Evolutionary conservation across 1,284 basidiomycete genomes (phyloP).

Genomic region (Apiotrichum mycotoxinovorans): DNA sequence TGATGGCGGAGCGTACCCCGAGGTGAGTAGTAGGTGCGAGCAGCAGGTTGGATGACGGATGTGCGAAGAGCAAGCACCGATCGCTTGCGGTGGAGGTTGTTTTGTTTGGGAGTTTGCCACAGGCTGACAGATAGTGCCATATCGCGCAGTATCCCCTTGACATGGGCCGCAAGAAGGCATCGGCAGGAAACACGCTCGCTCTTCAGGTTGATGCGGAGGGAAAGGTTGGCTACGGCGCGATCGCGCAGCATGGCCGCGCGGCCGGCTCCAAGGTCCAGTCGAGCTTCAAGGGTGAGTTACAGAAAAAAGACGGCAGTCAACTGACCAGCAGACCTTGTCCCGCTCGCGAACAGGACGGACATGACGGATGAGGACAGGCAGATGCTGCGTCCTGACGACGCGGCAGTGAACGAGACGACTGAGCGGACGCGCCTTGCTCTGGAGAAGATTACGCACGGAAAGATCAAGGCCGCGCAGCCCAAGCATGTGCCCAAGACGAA

Average conservation of each 20-base stretch:
- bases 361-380: constrained; percentile 66
- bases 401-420: constrained; percentile 79
- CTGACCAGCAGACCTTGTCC: constrained; percentile 72
- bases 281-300: constrained; percentile 68
- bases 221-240: constrained; percentile 93
- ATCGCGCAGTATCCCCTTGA: constrained; percentile 94
- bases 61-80: not conserved
- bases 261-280: constrained; percentile 83
- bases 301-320: not conserved
- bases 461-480: constrained; percentile 95
- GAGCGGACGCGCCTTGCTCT: constrained; percentile 87
- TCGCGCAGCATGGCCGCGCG: constrained; percentile 89
- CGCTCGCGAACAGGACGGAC: constrained; percentile 83
- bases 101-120: not conserved
- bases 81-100: not conserved
- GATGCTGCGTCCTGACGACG: constrained; percentile 90
- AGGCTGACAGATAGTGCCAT: constrained; percentile 62
- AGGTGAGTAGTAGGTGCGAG: constrained; percentile 48
- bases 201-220: constrained; percentile 95
- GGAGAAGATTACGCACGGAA: constrained; percentile 88
- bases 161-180: constrained; percentile 87
- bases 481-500: constrained; percentile 62
- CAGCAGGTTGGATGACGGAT: not conserved
- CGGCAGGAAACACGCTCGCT: constrained; percentile 86
- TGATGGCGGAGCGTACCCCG: constrained; percentile 92